Evolutionary conservation across 495 filamentous ascomycete species (phyloP).

Genomic region (Rhizodiscina lignyota): DNA sequence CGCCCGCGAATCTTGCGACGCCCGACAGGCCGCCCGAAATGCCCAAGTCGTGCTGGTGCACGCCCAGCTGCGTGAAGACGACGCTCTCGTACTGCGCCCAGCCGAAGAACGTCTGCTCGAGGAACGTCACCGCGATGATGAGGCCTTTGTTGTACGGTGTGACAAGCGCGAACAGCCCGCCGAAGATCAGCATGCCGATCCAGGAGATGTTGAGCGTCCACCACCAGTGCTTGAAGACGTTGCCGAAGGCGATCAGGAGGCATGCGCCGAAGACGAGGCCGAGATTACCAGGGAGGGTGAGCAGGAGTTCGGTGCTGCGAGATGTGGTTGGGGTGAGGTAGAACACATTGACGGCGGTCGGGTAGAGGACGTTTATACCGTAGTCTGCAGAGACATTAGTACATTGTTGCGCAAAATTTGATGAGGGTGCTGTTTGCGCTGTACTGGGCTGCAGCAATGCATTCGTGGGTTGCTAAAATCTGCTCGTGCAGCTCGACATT

Average conservation of each 20-base stretch:
- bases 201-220: conserved; percentile 10
- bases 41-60: conserved; percentile 14
- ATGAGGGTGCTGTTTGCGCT: too few species aligned
- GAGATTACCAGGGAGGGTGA: conserved; percentile 16
- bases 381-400: too few species aligned
- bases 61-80: conserved; percentile 16
- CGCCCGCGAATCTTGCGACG: conserved; percentile 16
- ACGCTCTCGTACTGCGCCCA: conserved; percentile 17
- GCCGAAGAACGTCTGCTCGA: conserved; percentile 15
- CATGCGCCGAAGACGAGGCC: conserved; percentile 15
- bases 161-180: conserved; percentile 13
- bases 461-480: too few species aligned
- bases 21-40: conserved; percentile 15
- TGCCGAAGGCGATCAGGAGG: conserved; percentile 14
- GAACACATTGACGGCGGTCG: conserved; percentile 16
- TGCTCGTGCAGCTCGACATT: too few species aligned
- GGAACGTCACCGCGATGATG: conserved; percentile 15
- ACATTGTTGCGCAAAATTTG: too few species aligned
- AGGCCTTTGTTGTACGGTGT: conserved; percentile 14
- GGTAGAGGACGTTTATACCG: conserved; percentile 16
- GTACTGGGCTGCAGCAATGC: too few species aligned
- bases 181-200: conserved; percentile 11
- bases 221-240: conserved; percentile 11
- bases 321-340: conserved; percentile 11
- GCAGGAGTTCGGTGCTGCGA: conserved; percentile 6